Base-by-base conservation (phyloP, 257 asterid genomes). In the Solanum verrucosum region DNA sequence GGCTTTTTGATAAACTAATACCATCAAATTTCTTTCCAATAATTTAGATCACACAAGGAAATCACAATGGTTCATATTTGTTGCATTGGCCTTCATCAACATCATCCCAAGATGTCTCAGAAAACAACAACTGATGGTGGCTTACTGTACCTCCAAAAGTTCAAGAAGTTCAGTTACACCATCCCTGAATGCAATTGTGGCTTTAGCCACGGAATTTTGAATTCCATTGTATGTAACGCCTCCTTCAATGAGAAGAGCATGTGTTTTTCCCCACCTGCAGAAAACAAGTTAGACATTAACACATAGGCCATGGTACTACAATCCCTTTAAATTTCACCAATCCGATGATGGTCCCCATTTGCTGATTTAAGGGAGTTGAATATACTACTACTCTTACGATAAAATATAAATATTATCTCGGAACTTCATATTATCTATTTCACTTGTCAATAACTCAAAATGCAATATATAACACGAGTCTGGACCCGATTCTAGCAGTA, bases 231-330 rank as follows among this genome's bases (percentile, higher is more conserved):
- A 90, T 46, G 90, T 94, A 63, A 95, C 95, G 72, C 98, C 98
- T 74, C 98, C 99, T 92, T 96, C 98, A 87, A 96, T 89, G 75
- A 96, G 98, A 93, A 96, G 98, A 83, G 89, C 98, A 89, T 96
- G 99, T 59, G 98, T 93, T 92, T 95, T 95, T 88, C 88, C 98
- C 98, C 98, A 95, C 98, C 99, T 96, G 92, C 92, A 91, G 90
- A 85, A 37, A 87, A 33, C 70, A 74, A 88, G 20, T 75, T 38
- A 33, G 86, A 52, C 75, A 87, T 78, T 78, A 78, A 25, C n/a
- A 42, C 84, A 78, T 42, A 4, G 84, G 37, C 35, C 12, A n/a
- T 6, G 60, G 84, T 40, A 42, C 37, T 78, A 40, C n/a, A 78
- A 78, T 42, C 63, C 35, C 60, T 78, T 40, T 25, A 42, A 77